Evolutionary conservation across 768 basidiomycete genomes (phyloP), one percentile per base, ranked within the genome.

Genomic region (Trametes elegans): DNA sequence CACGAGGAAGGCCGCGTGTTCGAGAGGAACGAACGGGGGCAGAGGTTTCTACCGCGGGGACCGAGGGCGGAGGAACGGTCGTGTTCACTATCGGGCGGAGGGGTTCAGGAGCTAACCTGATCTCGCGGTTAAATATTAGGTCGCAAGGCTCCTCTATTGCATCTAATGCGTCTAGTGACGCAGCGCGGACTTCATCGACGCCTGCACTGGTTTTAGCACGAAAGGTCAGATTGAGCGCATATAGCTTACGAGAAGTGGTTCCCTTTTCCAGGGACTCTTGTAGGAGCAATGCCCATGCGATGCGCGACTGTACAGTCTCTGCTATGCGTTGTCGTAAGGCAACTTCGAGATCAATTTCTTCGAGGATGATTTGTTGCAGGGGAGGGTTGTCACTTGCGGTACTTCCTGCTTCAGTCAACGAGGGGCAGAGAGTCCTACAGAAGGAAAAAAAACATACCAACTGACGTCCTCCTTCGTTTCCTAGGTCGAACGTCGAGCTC

Each of bases 291-390:
- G 76, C 76, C 78, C 78, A 79, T 34, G 73, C 71, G 14, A 80
- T 69, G 24, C 79, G 72, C 19, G 77, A 74, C 51, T 76, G 68
- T 2, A 77, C 66, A 9, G 76, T 74, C n/a, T 68, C 68, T 10
- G 67, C 66, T 40, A 80, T 65, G 19, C 76, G 70, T 51, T 73
- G 62, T 34, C 77, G 70, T 18, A 80, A 60, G 18, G 72, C 65
- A 18, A 80, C 69, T 54, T 80, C 78, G 32, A 78, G 62, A 58
- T 73, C 69, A 2, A 80, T 50, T 53, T 80, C 79, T 34, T 79
- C 73, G 8, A 70, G 58, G 13, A 72, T 42, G 1, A 73, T 42
- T 43, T 66, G 68, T 34, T 55, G 59, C 5, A 18, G 10, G 19
- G 45, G 45, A 6, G 59, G 59, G 13, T 13, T 21, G 31, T 49